Percentiles rank a stretch among this genome's conserved stretches.
Evolutionary conservation across 768 basidiomycete species (phyloP).

Genomic region (Rhodosporidiobolus odoratus): DNA sequence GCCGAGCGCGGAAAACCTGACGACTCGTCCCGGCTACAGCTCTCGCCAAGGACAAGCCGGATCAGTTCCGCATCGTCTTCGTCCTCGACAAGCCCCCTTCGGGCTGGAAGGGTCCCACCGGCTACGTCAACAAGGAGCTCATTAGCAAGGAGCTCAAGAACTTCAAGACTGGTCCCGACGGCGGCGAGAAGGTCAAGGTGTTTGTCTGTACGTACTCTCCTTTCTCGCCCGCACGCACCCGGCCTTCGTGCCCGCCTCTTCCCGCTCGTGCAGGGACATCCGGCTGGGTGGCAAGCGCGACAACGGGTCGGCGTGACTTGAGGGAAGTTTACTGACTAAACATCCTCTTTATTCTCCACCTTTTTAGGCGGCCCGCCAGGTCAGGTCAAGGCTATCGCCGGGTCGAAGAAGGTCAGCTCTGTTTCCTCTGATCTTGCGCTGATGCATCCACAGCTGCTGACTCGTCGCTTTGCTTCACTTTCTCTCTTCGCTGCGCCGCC

Average conservation of each 20-base stretch:
- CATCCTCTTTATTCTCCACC: not conserved
- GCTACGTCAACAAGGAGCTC: slow-evolving; percentile 68
- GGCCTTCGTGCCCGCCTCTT: not conserved
- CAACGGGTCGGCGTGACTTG: too few species aligned
- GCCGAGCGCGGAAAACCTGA: not conserved
- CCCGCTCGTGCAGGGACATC: too few species aligned
- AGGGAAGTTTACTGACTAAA: not conserved
- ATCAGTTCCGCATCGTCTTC: slow-evolving; percentile 72
- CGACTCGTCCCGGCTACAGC: not conserved
- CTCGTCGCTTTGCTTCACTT: too few species aligned
- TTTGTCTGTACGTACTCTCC: slow-evolving; percentile 63
- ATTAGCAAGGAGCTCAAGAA: slow-evolving; percentile 59
- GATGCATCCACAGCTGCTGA: not conserved
- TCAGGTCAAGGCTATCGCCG: slow-evolving; percentile 81
- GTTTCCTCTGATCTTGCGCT: not conserved
- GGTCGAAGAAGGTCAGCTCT: slow-evolving; percentile 71
- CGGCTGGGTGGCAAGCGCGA: too few species aligned
- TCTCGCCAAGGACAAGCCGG: slow-evolving; percentile 50
- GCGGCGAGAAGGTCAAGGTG: slow-evolving; percentile 72
- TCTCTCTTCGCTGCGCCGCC: too few species aligned
- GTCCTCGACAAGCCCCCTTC: slow-evolving; percentile 70
- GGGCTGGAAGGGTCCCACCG: slow-evolving; percentile 63
- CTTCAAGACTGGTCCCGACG: slow-evolving; percentile 11
- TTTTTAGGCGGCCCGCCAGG: slow-evolving; percentile 62
- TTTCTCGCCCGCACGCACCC: not conserved